Percentiles rank a stretch among this genome's conserved stretches.
phyloP scores from a whole-genome alignment of 139 green algal genomes.

The Chlamydomonas applanata region DNA sequence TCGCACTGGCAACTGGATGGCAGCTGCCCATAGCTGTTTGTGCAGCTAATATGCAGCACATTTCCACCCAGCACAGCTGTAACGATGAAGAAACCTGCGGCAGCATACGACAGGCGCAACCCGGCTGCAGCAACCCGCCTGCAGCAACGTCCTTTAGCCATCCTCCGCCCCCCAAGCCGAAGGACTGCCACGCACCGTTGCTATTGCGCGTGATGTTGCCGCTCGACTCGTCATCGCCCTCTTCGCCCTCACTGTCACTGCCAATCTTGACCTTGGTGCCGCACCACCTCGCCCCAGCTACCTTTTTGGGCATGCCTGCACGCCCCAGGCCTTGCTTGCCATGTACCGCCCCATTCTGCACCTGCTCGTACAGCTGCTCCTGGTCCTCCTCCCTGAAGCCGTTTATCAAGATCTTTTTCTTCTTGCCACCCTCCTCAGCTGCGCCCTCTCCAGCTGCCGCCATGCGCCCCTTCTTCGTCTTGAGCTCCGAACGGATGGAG shows the following conservation, averaged over 20 bases:
- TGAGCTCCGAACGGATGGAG: constrained; percentile 24
- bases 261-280: constrained; percentile 74
- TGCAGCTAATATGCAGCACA: too few relatives aligned
- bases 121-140: too few relatives aligned
- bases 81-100: too few relatives aligned
- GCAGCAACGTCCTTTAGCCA: too few relatives aligned
- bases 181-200: neutral
- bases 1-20: too few relatives aligned
- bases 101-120: too few relatives aligned
- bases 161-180: too few relatives aligned
- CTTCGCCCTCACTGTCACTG: constrained; percentile 51
- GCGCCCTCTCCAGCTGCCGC: neutral
- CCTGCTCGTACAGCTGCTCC: constrained; percentile 80
- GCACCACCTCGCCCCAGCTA: constrained; percentile 72
- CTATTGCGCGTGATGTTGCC: neutral
- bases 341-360: constrained; percentile 54
- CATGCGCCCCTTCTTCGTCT: neutral
- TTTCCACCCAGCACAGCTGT: too few relatives aligned
- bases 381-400: constrained; percentile 87
- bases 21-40: too few relatives aligned
- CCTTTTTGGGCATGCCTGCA: constrained; percentile 72
- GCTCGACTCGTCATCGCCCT: neutral
- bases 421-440: constrained; percentile 6
- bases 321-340: constrained; percentile 76
- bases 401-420: constrained; percentile 40